phyloP scores from a whole-genome alignment of 768 basidiomycete genomes.

The Pleurotus tuoliensis region DNA sequence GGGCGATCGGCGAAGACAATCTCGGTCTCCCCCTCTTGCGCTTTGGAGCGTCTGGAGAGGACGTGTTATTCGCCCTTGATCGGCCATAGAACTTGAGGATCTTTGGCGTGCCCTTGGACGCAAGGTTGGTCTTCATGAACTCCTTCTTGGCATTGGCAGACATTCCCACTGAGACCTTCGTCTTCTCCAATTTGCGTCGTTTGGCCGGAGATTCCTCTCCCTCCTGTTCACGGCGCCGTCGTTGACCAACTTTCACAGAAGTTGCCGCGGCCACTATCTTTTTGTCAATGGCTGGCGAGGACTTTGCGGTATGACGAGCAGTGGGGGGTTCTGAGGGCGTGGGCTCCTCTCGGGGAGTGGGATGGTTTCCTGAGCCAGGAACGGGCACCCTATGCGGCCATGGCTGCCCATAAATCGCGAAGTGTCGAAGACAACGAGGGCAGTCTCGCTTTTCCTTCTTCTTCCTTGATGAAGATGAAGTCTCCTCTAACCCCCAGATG shows the following conservation, averaged over 20 bases:
- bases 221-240: slow-evolving; percentile 23
- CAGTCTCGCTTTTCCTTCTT: slow-evolving; percentile 67
- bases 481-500: slow-evolving; percentile 68
- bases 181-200: slow-evolving; percentile 41
- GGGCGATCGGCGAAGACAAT: slow-evolving; percentile 23
- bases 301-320: slow-evolving; percentile 49
- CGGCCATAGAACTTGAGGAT: slow-evolving; percentile 1
- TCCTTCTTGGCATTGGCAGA: slow-evolving; percentile 17
- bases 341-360: slow-evolving; percentile 50
- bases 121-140: not conserved
- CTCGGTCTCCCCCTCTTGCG: slow-evolving; percentile 42
- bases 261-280: slow-evolving; percentile 46
- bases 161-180: slow-evolving; percentile 22
- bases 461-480: slow-evolving; percentile 40
- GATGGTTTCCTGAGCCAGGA: slow-evolving; percentile 39
- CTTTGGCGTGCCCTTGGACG: not conserved
- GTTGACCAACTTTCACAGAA: slow-evolving; percentile 26
- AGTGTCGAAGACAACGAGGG: slow-evolving; percentile 77
- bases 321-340: slow-evolving; percentile 43
- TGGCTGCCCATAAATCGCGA: slow-evolving; percentile 65
- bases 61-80: slow-evolving; percentile 11
- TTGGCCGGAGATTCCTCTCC: slow-evolving; percentile 41
- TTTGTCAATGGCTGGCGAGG: slow-evolving; percentile 45
- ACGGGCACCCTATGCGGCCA: slow-evolving; percentile 67
- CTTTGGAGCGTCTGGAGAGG: slow-evolving; percentile 17